phyloP scores from a whole-genome alignment of 148 eudicot species.

The Rhododendron kiyosumense region DNA sequence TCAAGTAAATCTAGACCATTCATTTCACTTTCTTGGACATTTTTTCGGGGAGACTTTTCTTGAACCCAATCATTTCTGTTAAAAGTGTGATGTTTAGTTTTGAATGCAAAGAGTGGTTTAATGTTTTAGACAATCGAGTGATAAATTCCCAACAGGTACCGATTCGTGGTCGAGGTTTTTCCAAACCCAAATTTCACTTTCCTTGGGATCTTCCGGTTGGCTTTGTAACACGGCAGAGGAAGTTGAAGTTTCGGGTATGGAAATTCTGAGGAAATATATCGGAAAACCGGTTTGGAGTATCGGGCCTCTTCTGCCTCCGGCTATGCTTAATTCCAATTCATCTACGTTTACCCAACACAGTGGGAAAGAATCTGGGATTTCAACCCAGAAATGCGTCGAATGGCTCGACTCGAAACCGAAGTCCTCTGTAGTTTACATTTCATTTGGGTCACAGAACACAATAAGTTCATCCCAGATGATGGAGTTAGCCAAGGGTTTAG shows the following conservation, averaged over 20 bases:
- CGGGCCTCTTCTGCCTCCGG: slow-evolving; percentile 52
- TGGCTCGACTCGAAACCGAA: slow-evolving; percentile 43
- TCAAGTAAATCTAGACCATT: no score
- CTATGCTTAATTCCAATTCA: slow-evolving; percentile 6
- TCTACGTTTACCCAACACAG: neutral
- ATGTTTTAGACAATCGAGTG: no score
- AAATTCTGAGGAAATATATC: slow-evolving; percentile 28
- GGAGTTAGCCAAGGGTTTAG: slow-evolving; percentile 68
- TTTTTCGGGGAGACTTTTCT: no score
- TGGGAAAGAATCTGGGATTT: slow-evolving; percentile 27
- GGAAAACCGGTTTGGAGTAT: slow-evolving; percentile 59
- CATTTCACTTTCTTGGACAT: no score
- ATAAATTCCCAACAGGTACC: no score
- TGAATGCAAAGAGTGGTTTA: no score
- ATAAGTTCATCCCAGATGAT: slow-evolving; percentile 64
- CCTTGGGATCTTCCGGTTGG: slow-evolving; percentile 44
- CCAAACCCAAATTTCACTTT: slow-evolving; percentile 35
- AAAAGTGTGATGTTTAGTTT: no score
- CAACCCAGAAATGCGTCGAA: slow-evolving; percentile 29
- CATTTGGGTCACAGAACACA: slow-evolving; percentile 83
- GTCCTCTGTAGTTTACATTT: slow-evolving; percentile 58
- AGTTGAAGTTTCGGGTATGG: slow-evolving; percentile 59
- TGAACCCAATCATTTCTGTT: no score
- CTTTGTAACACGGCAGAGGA: slow-evolving; percentile 63
- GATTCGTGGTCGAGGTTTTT: slow-evolving; percentile 64